Conservation (phyloP, 805 yeast species). For the Ogataea sp. region DNA sequence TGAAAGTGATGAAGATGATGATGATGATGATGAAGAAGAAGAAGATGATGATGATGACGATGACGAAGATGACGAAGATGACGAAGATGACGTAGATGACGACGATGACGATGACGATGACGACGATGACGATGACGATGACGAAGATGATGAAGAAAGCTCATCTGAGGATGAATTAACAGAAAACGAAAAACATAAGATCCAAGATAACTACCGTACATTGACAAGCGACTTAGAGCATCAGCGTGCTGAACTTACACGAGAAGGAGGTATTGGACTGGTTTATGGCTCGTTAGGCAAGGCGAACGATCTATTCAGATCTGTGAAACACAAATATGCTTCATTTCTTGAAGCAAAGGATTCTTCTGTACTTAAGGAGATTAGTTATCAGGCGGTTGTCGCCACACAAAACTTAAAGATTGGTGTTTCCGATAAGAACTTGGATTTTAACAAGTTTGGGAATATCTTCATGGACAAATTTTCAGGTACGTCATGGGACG, state of each 20-base stretch:
- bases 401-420: constrained; percentile 55
- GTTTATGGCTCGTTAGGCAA: constrained; percentile 36
- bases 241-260: constrained; percentile 43
- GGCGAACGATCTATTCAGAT: constrained; percentile 39
- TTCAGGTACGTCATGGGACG: no score
- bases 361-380: constrained; percentile 51
- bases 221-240: constrained; percentile 14
- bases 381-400: constrained; percentile 54
- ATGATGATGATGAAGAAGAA: constrained; percentile 4
- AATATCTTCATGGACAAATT: constrained; percentile 28
- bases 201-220: constrained; percentile 18
- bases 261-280: constrained; percentile 47
- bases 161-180: constrained; percentile 7
- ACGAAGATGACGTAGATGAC: constrained; percentile 4
- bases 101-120: constrained; percentile 8
- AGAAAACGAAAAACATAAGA: constrained; percentile 17
- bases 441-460: constrained; percentile 41
- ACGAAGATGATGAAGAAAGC: constrained; percentile 4
- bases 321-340: constrained; percentile 28
- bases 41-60: constrained; percentile 15
- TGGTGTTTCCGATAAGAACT: constrained; percentile 44
- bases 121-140: constrained; percentile 5
- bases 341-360: constrained; percentile 49
- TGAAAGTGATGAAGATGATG: neutral
- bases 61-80: constrained; percentile 6